These are phyloP conservation scores for Pyrenopolyporus hunteri DNA, from an alignment of 495 filamentous ascomycete species.

Conservation along the genomic window DNA sequence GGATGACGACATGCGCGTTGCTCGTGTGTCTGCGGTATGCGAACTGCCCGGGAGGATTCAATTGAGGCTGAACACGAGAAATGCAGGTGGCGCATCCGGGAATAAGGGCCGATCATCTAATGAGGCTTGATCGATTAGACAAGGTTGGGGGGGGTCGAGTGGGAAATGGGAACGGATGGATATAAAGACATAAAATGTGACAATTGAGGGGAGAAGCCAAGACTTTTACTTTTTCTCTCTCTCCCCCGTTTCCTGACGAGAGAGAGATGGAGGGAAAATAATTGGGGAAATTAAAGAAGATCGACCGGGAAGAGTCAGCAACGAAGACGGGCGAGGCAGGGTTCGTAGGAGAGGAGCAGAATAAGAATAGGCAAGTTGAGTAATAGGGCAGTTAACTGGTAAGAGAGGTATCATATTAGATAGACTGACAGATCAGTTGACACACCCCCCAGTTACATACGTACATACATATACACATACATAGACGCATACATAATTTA, in stretches of 20 bases:
- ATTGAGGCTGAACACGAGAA: slow-evolving; percentile 38
- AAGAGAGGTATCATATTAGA: slow-evolving; percentile 21
- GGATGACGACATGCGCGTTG: slow-evolving; percentile 44
- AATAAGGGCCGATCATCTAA: slow-evolving; percentile 33
- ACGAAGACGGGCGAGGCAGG: neutral
- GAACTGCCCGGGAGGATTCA: slow-evolving; percentile 32
- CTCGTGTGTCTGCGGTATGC: slow-evolving; percentile 12
- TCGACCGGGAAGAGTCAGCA: neutral
- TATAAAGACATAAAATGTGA: slow-evolving; percentile 29
- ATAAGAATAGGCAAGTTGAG: neutral
- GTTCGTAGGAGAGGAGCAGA: neutral
- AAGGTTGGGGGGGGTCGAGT: slow-evolving; percentile 19
- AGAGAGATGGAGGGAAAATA: slow-evolving; percentile 11
- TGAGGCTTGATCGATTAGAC: slow-evolving; percentile 32
- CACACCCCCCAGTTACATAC: slow-evolving; percentile 16
- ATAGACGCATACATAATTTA: neutral
- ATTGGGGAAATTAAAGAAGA: slow-evolving; percentile 6
- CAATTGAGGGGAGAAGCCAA: slow-evolving; percentile 31
- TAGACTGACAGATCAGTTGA: slow-evolving; percentile 24
- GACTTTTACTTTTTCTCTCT: slow-evolving; percentile 26
- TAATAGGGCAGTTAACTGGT: neutral
- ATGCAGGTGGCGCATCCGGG: slow-evolving; percentile 38
- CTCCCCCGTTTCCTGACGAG: neutral
- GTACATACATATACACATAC: neutral
- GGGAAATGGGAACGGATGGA: slow-evolving; percentile 38